Percentiles rank a stretch among this genome's conserved stretches.
Evolutionary conservation across 768 basidiomycete species (phyloP).

Genomic region (Tricholoma sp.): DNA sequence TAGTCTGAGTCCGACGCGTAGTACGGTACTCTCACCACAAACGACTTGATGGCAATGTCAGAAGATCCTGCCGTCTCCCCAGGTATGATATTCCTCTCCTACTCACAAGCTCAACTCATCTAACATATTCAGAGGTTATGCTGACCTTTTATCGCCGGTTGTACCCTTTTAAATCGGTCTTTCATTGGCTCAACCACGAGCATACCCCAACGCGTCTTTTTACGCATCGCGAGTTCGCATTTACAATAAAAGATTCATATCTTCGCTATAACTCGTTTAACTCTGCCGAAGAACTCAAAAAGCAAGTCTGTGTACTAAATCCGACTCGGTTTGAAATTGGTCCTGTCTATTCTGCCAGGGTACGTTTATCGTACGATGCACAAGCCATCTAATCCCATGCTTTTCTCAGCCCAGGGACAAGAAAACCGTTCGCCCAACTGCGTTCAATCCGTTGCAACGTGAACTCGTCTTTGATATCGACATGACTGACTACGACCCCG

Average conservation of each 20-base stretch:
- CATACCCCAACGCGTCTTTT: constrained; percentile 76
- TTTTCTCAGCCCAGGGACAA: constrained; percentile 77
- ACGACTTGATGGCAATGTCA: constrained; percentile 2
- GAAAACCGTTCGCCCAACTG: constrained; percentile 63
- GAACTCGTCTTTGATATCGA: constrained; percentile 99
- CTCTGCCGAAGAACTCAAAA: constrained; percentile 85
- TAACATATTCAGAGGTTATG: constrained; percentile 36
- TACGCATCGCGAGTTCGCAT: constrained; percentile 93
- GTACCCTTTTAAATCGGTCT: constrained; percentile 93
- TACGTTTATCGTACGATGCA: constrained; percentile 35
- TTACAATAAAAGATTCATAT: constrained; percentile 92
- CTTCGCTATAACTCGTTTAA: constrained; percentile 92
- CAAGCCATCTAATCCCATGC: background rate
- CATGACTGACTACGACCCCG: constrained; percentile 97
- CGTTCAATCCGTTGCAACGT: constrained; percentile 74
- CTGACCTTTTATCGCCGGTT: constrained; percentile 79
- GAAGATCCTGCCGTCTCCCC: constrained; percentile 9
- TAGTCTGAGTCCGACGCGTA: background rate
- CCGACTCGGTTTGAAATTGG: constrained; percentile 97
- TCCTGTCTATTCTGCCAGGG: constrained; percentile 83
- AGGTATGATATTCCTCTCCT: constrained; percentile 4
- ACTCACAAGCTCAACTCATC: background rate
- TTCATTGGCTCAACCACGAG: constrained; percentile 92
- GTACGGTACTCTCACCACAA: background rate
- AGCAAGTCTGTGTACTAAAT: constrained; percentile 77